Base-by-base conservation (phyloP, 129 eudicot species). In the Kitagawia praeruptora region DNA sequence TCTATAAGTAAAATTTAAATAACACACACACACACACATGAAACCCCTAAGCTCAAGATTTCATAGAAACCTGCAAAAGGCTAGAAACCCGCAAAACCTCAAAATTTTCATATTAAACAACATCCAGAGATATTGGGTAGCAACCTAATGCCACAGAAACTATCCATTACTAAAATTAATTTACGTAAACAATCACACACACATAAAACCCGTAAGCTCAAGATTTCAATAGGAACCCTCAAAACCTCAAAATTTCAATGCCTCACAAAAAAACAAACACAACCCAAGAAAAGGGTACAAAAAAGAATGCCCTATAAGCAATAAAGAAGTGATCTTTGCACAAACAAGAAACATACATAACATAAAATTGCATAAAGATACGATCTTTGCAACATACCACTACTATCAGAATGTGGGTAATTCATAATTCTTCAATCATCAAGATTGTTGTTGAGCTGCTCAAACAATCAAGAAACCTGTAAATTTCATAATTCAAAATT, bases 341-440 rank as follows among this genome's bases (percentile, higher is more conserved):
- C 0, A 67, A 23, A 44, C 8, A 44, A 10, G 7, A 25, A 11
- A 74, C 11, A 21, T 11, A 18, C 3, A 63, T 14, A 6, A 46
- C 77, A 77, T 11, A 40, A 25, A 5, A 16, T 34, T 21, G 69
- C 4, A 75, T 2, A 76, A 75, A 84, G 28, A 19, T 49, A 44
- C 18, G 84, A 82, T 79, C 85, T 85, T 66, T 64, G 77, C 46
- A 51, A 75, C 89, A 80, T 70, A 87, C 94, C 94, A 54, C 88
- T 90, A 80, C 89, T 90, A 83, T 87, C 94, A 46, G 89, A 82
- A 77, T 75, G 75, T 66, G 76, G 83, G 89, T 77, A 90, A 13
- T 87, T 83, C 94, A 90, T 90, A 75, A 69, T 77, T 14, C 63
- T 61, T 63, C 18, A 54, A 31, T 54, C 70, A 77, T 74, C 37